Evolutionary conservation across 1,139 yeast genomes (phyloP), one percentile per base, ranked within the genome.

Genomic region (Yamadazyma kanchanaburiensis): DNA sequence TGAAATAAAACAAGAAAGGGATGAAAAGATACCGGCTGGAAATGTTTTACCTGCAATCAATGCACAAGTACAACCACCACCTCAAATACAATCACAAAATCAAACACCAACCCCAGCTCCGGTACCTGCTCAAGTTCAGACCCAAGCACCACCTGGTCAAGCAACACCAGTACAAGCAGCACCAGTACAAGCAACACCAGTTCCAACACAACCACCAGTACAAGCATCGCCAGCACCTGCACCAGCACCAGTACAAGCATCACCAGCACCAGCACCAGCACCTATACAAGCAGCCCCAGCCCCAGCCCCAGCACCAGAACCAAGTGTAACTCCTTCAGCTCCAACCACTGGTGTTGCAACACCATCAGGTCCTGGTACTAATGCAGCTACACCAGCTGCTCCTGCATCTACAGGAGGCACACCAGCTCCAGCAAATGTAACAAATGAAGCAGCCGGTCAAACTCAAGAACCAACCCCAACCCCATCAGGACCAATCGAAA

Each of bases 61-160:
- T 12, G 35, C 35, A 5, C 32, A 35, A 22, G 33, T 38, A 22
- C 33, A 38, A 27, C 29, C 44, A n/a, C 37, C 33, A 14, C 32
- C 33, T 6, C 36, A 37, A 11, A n/a, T 38, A 22, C 33, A 38
- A 27, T 28, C 44, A n/a, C 37, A 32, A 14, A 32, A 32, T 6
- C 36, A 37, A 11, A 24, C 14, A 4, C 33, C 33, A 13, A 24
- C 20, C 9, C 14, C 25, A 9, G 31, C 33, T 13, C 19, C 39
- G 10, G 17, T 37, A 15, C 25, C 31, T 16, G 23, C 45, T 12
- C 26, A 33, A 17, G 30, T 34, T 11, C 21, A 33, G 14, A 6
- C 27, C 10, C 14, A 15, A 8, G 31, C 45, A 26, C 42, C 29
- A 14, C 36, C 46, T 15, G 35, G 33, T 4, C 35, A 37, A 22